Evolutionary conservation across 2,329 filamentous ascomycete species (phyloP).

Genomic region (Exophiala aquamarina): DNA sequence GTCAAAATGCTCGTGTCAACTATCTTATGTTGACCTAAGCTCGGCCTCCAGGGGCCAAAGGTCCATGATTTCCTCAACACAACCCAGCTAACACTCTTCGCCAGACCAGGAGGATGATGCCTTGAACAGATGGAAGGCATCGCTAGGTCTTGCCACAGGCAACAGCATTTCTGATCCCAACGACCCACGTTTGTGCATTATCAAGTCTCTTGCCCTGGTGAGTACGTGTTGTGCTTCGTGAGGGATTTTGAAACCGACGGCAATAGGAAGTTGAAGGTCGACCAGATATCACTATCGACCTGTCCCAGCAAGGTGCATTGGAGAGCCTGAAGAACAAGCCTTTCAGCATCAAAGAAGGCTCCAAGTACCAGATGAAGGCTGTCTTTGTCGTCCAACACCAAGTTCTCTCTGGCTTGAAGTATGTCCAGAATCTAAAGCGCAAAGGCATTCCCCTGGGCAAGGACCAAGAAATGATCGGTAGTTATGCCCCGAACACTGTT

Average conservation of each 20-base stretch:
- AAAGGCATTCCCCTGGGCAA: slow-evolving; percentile 86
- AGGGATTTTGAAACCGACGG: slow-evolving; percentile 5
- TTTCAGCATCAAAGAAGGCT: slow-evolving; percentile 96
- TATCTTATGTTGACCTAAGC: too few relatives aligned
- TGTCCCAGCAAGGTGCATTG: slow-evolving; percentile 72
- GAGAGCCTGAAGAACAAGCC: slow-evolving; percentile 81
- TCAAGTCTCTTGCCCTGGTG: slow-evolving; percentile 78
- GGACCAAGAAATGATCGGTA: slow-evolving; percentile 98
- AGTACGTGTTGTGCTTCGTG: not conserved
- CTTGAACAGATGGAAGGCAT: slow-evolving; percentile 95
- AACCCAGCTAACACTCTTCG: slow-evolving; percentile 1
- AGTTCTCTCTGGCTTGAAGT: slow-evolving; percentile 92
- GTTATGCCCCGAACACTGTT: slow-evolving; percentile 88
- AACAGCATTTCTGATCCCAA: slow-evolving; percentile 71
- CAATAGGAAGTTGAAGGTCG: slow-evolving; percentile 71
- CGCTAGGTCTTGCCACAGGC: slow-evolving; percentile 77
- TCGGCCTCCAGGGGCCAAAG: too few relatives aligned
- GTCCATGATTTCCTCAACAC: not conserved
- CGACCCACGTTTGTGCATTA: slow-evolving; percentile 89
- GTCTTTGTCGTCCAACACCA: slow-evolving; percentile 96
- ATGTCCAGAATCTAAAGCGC: slow-evolving; percentile 89
- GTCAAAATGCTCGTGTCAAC: too few relatives aligned
- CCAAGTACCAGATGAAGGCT: slow-evolving; percentile 90
- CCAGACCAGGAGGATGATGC: slow-evolving; percentile 79
- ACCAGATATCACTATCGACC: slow-evolving; percentile 82